Conservation (phyloP, 202 grass and related monocot species). For the Setaria viridis region DNA sequence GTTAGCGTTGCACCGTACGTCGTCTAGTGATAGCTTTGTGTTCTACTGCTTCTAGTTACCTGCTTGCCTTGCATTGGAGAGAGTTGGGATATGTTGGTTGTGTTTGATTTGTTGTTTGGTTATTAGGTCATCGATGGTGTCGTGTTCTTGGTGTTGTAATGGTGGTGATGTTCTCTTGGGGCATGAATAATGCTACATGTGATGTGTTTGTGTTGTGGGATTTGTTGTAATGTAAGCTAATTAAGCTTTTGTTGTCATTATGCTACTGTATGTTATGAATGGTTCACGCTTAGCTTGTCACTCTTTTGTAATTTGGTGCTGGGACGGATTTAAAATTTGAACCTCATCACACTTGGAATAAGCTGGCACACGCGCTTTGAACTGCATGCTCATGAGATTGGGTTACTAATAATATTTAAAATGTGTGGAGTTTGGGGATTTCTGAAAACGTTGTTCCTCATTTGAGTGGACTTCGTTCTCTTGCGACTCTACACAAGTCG, state of each 20-base stretch:
- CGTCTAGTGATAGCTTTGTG: constrained; percentile 10
- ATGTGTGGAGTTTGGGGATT: neutral
- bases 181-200: constrained; percentile 55
- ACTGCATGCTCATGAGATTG: neutral
- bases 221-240: constrained; percentile 13
- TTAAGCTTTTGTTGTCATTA: neutral
- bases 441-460: neutral
- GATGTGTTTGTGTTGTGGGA: constrained; percentile 12
- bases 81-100: constrained; percentile 15
- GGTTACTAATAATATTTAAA: neutral
- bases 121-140: constrained; percentile 28
- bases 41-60: neutral
- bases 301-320: neutral
- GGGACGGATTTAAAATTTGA: neutral
- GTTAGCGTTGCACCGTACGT: constrained; percentile 37
- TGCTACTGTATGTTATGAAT: neutral
- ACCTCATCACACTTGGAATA: neutral
- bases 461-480: neutral
- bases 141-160: constrained; percentile 31
- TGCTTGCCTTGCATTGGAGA: constrained; percentile 19
- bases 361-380: neutral
- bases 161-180: constrained; percentile 44
- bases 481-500: neutral
- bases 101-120: constrained; percentile 38
- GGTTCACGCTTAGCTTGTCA: neutral